Evolutionary conservation across 345 rosid species (phyloP), one percentile per base, ranked within the genome.

Genomic region (Aethionema arabicum): DNA sequence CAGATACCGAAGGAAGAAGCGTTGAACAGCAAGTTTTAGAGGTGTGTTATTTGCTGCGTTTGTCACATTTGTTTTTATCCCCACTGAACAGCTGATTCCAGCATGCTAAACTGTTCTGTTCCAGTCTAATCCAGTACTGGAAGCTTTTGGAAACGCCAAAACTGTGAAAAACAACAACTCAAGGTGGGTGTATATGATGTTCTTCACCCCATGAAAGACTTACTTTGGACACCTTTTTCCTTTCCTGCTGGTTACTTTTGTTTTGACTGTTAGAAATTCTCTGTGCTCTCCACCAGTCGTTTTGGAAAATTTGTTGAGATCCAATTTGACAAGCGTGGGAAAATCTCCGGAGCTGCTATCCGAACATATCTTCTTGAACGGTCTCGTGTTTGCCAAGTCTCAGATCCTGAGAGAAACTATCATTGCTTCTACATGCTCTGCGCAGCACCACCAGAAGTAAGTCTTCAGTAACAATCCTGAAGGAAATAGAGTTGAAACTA

Each of bases 91-190:
- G 67, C 49, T 59, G 60, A 59, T 39, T 52, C 37, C 43, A 66
- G 38, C 44, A 21, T 45, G 67, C 46, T 52, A 39, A 56, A 40
- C 29, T 61, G 11, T 37, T 61, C 39, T 75, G 15, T 57, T 32
- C 37, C 82, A 90, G 97, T 87, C 95, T 56, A 87, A 90, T 66
- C 93, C 97, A 44, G 95, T 90, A 48, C 53, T 90, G 65, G 97
- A 90, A 82, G 97, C 97, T 56, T 90, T 90, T 58, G 97, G 97
- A 68, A 90, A 90, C 67, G 91, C 97, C 36, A 87, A 87, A 74
- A 90, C 95, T 11, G 87, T 87, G 16, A 90, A 80, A 65, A 90
- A 87, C 72, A 90, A 90, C 80, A 90, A 90, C 72, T 90, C 97
- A 63, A 90, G 97, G 91, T 84, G 27, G 42, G 61, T 68, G 56